Conservation (phyloP, 176 grass and related monocot species). For the Microstegium vimineum region DNA sequence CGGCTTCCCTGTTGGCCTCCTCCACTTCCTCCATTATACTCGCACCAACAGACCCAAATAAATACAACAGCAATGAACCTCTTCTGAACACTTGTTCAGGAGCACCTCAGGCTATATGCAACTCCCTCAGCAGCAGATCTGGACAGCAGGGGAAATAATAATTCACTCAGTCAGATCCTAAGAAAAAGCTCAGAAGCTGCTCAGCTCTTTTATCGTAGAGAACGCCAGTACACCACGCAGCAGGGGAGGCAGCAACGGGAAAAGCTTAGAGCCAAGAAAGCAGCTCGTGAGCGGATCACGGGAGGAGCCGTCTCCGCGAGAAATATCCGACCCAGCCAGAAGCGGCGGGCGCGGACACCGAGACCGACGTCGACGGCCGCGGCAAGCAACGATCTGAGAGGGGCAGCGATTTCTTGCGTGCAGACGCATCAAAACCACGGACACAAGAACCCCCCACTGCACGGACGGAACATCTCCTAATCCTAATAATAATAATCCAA, state of each 20-base stretch:
- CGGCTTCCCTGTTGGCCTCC: constrained; percentile 54
- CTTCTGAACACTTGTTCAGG: background rate
- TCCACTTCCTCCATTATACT: constrained; percentile 58
- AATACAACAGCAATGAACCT: background rate
- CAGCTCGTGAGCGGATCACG: constrained; percentile 22
- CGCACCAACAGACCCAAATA: background rate
- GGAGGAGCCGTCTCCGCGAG: constrained; percentile 15
- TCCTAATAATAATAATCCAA: background rate
- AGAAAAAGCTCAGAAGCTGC: background rate
- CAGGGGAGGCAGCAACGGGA: background rate
- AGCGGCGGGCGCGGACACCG: constrained; percentile 16
- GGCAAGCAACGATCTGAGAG: constrained; percentile 9
- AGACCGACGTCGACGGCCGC: constrained; percentile 22
- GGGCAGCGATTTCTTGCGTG: constrained; percentile 41
- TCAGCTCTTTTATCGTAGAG: background rate
- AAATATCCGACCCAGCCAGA: background rate
- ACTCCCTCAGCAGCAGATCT: constrained; percentile 38
- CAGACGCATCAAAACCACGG: constrained; percentile 4
- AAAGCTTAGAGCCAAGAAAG: background rate
- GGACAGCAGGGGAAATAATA: constrained; percentile 13
- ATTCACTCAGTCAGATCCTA: constrained; percentile 7
- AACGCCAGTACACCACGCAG: background rate
- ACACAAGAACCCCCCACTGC: constrained; percentile 7
- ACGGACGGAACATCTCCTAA: background rate
- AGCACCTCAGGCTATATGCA: background rate